These are phyloP conservation scores for Xylaria sp. DNA, from an alignment of 2,329 filamentous ascomycete genomes.

Conservation along the genomic window DNA sequence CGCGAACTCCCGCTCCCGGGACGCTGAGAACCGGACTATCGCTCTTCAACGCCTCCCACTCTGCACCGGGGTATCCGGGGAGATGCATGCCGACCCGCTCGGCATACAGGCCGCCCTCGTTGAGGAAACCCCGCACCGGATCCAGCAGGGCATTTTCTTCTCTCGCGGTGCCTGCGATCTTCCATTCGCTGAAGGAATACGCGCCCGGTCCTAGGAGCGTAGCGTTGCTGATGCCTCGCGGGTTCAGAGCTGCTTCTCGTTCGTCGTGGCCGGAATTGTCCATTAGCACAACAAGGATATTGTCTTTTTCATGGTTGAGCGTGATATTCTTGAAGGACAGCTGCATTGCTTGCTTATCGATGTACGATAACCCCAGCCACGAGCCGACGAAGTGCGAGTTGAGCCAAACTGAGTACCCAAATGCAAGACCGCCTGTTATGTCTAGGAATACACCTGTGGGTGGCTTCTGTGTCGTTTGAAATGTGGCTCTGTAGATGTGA, in stretches of 20 bases:
- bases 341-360: conserved; percentile 51
- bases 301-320: conserved; percentile 53
- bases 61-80: conserved; percentile 62
- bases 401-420: conserved; percentile 68
- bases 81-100: conserved; percentile 70
- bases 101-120: conserved; percentile 68
- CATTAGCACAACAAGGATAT: conserved; percentile 66
- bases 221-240: conserved; percentile 64
- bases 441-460: conserved; percentile 61
- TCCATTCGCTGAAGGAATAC: conserved; percentile 64
- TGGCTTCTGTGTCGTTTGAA: conserved; percentile 52
- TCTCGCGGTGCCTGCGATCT: conserved; percentile 66
- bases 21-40: conserved; percentile 55
- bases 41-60: conserved; percentile 46
- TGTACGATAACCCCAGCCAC: conserved; percentile 61
- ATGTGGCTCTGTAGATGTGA: conserved; percentile 65
- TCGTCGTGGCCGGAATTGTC: conserved; percentile 71
- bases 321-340: conserved; percentile 64
- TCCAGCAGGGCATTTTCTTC: conserved; percentile 61
- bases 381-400: conserved; percentile 68
- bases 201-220: conserved; percentile 56
- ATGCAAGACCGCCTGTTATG: conserved; percentile 64
- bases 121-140: conserved; percentile 64
- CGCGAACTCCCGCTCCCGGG: conserved; percentile 61
- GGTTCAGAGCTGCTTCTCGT: conserved; percentile 58